phyloP scores from a whole-genome alignment of 78 protist species.

The Isochrysis galbana region DNA sequence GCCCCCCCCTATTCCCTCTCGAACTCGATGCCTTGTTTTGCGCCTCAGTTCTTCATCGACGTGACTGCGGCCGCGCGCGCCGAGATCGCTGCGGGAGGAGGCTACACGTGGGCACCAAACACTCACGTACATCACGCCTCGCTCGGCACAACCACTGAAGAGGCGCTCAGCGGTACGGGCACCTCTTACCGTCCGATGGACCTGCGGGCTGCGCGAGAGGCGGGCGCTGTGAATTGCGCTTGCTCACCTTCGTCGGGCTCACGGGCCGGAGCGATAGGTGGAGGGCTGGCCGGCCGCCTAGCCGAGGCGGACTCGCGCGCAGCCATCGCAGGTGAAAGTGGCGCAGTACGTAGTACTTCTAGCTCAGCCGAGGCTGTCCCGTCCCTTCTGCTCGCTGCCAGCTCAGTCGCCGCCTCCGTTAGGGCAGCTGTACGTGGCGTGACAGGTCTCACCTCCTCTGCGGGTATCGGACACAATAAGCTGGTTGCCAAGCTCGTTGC shows the following conservation, averaged over 20 bases:
- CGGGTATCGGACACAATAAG: conserved; percentile 33
- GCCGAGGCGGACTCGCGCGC: no score
- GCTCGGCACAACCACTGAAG: background rate
- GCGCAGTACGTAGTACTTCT: no score
- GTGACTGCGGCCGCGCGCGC: background rate
- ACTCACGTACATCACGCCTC: background rate
- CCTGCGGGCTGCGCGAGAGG: no score
- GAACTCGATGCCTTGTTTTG: background rate
- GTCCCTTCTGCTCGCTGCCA: background rate
- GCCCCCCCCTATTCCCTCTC: background rate
- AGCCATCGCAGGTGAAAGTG: no score
- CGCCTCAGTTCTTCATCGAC: background rate
- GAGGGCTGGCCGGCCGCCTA: no score
- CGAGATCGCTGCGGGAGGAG: background rate
- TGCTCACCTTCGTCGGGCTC: no score
- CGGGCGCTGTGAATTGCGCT: no score
- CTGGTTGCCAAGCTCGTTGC: conserved; percentile 39
- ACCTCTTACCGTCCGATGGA: conserved; percentile 19
- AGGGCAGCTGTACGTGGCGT: background rate
- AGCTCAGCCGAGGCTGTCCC: no score
- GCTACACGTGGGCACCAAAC: background rate
- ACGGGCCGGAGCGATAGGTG: no score
- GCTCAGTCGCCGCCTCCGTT: background rate
- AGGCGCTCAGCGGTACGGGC: background rate
- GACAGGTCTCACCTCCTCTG: conserved; percentile 23